phyloP scores from a whole-genome alignment of 2,329 filamentous ascomycete species.

The Fusarium acutatum region DNA sequence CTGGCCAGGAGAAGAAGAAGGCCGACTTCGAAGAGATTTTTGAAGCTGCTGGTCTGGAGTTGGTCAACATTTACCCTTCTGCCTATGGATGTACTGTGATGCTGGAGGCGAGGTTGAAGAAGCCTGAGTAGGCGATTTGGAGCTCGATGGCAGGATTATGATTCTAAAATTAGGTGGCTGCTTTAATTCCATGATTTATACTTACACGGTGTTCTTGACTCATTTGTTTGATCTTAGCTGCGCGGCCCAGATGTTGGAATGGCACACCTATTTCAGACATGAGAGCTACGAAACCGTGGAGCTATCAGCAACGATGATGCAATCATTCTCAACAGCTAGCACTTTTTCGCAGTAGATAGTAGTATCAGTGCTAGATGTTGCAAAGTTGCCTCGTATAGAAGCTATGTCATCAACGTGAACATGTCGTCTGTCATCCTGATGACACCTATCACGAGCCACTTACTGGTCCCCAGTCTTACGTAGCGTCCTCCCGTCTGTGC shows the following conservation, averaged over 20 bases:
- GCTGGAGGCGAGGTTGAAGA: constrained; percentile 43
- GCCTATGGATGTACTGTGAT: constrained; percentile 44
- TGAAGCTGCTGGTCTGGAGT: constrained; percentile 43
- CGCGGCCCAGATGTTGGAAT: not conserved
- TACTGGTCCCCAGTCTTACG: not conserved
- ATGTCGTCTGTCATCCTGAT: not conserved
- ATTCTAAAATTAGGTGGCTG: not conserved
- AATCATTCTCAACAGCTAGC: not conserved
- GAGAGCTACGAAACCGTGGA: not conserved
- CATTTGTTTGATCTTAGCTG: not conserved
- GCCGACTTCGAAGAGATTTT: constrained; percentile 44
- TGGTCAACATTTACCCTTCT: constrained; percentile 46
- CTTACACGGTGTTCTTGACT: no score
- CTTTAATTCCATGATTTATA: not conserved
- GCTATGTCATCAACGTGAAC: not conserved
- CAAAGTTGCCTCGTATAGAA: not conserved
- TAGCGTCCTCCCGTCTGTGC: not conserved
- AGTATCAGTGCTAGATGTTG: no score
- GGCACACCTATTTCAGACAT: not conserved
- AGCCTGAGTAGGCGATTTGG: not conserved
- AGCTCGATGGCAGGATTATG: not conserved
- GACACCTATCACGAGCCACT: not conserved
- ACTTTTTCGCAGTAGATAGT: fast-evolving
- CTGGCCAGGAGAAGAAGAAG: constrained; percentile 46
- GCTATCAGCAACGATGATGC: not conserved